Evolutionary conservation across 2,329 filamentous ascomycete species (phyloP), one percentile per base, ranked within the genome.

Genomic region (Ilyonectria robusta): DNA sequence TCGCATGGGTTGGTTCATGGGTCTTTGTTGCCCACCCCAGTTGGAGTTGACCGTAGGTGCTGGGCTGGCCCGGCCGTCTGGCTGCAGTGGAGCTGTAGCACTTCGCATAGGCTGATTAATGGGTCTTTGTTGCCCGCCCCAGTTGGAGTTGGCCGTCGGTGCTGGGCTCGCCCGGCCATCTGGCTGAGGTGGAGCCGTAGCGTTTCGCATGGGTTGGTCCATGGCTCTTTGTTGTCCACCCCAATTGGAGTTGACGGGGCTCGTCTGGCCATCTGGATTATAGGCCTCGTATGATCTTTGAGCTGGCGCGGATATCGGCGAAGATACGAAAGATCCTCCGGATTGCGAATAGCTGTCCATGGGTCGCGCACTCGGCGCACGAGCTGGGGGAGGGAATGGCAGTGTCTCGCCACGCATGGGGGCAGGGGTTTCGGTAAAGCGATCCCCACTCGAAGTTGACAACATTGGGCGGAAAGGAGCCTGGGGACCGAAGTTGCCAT

Each of bases 151-250:
- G 15, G 65, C 66, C 7, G 76, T 80, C 9, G 81, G 78, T 6
- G 79, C 77, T 4, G 80, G 78, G 61, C 77, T 80, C 19, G 76
- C 73, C 11, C 78, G 26, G 4, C 26, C 26, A 26, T 26, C 26
- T 26, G 26, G 26, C 26, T 26, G 76, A 15, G 81, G 70, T 4
- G 81, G 80, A 1, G 79, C 79, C 8, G 84, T 85, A 33, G 79
- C 78, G 59, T 82, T 86, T 37, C 84, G 80, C 59, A 72, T 63
- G 1, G 81, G 74, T 31, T 66, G 70, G 67, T 71, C 47, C 74
- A 77, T 59, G 19, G 71, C 68, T 8, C 76, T 74, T 31, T 72
- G 62, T 44, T 73, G 66, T 17, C 71, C 74, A 7, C 69, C 56
- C 54, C 73, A 69, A 17, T 75, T 71, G 9, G 77, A 70, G 57